phyloP scores from a whole-genome alignment of 768 basidiomycete species.

The Lentinula raphanica region DNA sequence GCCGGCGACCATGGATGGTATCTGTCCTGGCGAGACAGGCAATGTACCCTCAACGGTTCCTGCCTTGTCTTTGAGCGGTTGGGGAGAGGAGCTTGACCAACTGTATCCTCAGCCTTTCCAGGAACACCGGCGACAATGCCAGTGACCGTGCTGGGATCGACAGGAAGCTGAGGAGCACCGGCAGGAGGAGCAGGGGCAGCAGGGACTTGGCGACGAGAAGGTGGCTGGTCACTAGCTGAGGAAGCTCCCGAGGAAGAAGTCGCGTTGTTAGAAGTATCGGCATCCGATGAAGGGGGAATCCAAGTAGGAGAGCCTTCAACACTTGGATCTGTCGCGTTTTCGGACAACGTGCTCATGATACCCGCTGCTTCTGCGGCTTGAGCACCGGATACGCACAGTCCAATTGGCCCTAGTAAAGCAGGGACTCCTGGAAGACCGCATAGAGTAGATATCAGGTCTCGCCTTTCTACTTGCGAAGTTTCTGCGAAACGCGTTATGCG shows the following conservation, averaged over 20 bases:
- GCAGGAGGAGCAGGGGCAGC: neutral
- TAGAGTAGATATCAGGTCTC: neutral
- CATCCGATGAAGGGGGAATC: neutral
- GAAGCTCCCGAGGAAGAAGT: neutral
- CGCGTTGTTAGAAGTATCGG: neutral
- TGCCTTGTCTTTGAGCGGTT: neutral
- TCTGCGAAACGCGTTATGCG: neutral
- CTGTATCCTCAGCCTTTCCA: neutral
- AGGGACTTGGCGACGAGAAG: constrained; percentile 4
- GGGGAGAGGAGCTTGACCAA: neutral
- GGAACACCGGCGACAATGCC: neutral
- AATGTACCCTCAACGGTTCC: neutral
- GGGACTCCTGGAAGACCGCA: neutral
- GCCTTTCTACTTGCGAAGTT: neutral
- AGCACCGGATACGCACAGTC: neutral
- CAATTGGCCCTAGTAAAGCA: neutral
- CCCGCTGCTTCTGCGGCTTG: neutral
- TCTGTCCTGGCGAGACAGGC: neutral
- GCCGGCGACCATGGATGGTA: neutral
- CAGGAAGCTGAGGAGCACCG: neutral
- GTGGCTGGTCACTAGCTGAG: neutral
- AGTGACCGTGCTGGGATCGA: neutral
- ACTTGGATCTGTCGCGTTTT: neutral
- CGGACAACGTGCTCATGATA: neutral
- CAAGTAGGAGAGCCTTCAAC: neutral